A percentile compares a stretch with the other conserved stretches of the same genome.
These are phyloP conservation scores for Aspergillus fijiensis DNA, from an alignment of 2,329 filamentous ascomycete species.

Conservation along the genomic window DNA sequence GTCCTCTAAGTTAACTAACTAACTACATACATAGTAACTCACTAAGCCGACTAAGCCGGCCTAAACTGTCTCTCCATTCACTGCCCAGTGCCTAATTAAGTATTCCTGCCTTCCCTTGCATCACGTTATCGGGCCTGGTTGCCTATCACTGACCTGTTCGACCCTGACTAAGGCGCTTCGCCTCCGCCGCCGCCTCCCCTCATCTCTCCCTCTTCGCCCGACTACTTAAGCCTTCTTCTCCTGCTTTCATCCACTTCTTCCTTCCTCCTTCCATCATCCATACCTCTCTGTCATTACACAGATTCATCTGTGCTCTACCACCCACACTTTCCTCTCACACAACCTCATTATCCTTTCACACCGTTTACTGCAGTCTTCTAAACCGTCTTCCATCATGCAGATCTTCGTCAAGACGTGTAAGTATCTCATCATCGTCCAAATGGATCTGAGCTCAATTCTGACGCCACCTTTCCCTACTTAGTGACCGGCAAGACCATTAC, in stretches of 20 bases:
- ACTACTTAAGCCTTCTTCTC: conserved; percentile 16
- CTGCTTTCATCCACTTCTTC: conserved; percentile 19
- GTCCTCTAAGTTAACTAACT: not conserved
- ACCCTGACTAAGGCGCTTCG: conserved; percentile 31
- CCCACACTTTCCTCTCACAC: conserved; percentile 11
- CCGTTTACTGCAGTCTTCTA: conserved; percentile 28
- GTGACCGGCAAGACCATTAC: conserved; percentile 62
- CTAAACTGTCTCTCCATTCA: not conserved
- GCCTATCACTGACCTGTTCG: conserved; percentile 25
- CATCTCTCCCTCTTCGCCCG: conserved; percentile 20
- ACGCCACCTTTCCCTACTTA: conserved; percentile 40
- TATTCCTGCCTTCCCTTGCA: conserved; percentile 15
- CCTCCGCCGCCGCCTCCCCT: conserved; percentile 27
- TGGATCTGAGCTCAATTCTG: conserved; percentile 17
- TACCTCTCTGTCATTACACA: conserved; percentile 25
- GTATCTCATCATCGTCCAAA: conserved; percentile 44
- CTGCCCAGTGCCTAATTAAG: conserved; percentile 4
- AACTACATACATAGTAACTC: not conserved
- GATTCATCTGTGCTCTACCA: conserved; percentile 10
- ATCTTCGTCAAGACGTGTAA: conserved; percentile 97
- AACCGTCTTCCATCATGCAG: conserved; percentile 65
- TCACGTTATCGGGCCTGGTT: conserved; percentile 24
- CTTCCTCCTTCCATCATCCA: conserved; percentile 20
- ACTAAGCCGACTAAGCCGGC: not conserved
- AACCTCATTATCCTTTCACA: conserved; percentile 7